These are phyloP conservation scores for Zymoseptoria ardabiliae DNA, from an alignment of 2,329 filamentous ascomycete genomes.

Conservation along the genomic window DNA sequence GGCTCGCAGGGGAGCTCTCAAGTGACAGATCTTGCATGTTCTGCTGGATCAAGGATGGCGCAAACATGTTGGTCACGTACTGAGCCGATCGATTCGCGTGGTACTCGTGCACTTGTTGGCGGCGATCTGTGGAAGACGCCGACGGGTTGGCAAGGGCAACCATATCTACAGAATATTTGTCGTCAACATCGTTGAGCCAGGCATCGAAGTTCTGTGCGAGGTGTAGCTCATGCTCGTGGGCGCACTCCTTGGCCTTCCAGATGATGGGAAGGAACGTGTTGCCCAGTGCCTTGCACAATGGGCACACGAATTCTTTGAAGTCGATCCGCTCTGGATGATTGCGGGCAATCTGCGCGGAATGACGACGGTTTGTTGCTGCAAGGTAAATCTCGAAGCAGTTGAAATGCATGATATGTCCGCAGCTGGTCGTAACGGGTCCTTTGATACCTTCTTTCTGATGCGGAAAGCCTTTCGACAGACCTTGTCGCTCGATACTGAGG, in stretches of 20 bases:
- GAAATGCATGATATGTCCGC: slow-evolving; percentile 98
- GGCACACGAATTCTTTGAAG: slow-evolving; percentile 87
- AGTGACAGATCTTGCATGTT: slow-evolving; percentile 25
- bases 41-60: slow-evolving; percentile 23
- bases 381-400: slow-evolving; percentile 90
- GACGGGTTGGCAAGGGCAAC: slow-evolving; percentile 39
- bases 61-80: slow-evolving; percentile 24
- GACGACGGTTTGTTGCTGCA: slow-evolving; percentile 72
- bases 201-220: slow-evolving; percentile 53
- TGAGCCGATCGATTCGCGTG: slow-evolving; percentile 19
- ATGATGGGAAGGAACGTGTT: slow-evolving; percentile 92
- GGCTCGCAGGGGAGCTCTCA: slow-evolving; percentile 15
- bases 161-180: slow-evolving; percentile 40
- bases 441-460: slow-evolving; percentile 49
- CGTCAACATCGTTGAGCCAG: slow-evolving; percentile 55
- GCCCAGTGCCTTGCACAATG: slow-evolving; percentile 90
- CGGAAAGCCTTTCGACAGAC: slow-evolving; percentile 83
- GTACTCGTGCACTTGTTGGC: slow-evolving; percentile 23
- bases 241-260: slow-evolving; percentile 85
- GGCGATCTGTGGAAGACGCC: slow-evolving; percentile 22
- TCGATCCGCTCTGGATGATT: slow-evolving; percentile 80
- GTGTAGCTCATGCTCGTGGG: slow-evolving; percentile 58
- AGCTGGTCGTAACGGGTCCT: slow-evolving; percentile 81
- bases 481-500: slow-evolving; percentile 67
- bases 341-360: slow-evolving; percentile 85